These are phyloP conservation scores for Raffaelea arxii DNA, from an alignment of 2,329 filamentous ascomycete species.

Conservation along the genomic window DNA sequence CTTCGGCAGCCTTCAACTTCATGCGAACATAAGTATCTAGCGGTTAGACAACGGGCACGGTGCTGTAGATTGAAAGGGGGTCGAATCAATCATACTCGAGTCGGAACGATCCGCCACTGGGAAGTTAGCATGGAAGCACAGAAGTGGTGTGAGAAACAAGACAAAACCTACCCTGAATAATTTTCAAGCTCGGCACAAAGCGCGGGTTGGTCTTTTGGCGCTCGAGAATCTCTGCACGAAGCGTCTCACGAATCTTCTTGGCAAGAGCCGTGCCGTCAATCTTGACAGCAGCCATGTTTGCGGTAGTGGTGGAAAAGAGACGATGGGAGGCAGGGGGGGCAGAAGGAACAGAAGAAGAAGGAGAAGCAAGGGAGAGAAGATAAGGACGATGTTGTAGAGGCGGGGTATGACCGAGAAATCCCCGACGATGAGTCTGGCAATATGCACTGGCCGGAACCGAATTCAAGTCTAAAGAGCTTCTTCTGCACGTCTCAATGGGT, in stretches of 20 bases:
- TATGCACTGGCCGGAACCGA: too few species aligned
- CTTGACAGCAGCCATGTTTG: constrained; percentile 74
- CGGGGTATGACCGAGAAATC: neutral
- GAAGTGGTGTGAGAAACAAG: neutral
- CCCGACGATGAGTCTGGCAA: too few species aligned
- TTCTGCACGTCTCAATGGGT: too few species aligned
- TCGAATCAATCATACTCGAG: constrained; percentile 54
- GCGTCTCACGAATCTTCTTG: constrained; percentile 74
- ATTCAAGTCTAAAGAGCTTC: too few species aligned
- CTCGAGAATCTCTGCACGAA: constrained; percentile 71
- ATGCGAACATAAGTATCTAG: constrained; percentile 86
- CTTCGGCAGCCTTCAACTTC: constrained; percentile 94
- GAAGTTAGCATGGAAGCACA: constrained; percentile 1
- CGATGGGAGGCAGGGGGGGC: neutral
- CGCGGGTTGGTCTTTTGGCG: constrained; percentile 75
- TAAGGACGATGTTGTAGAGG: neutral
- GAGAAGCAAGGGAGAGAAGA: neutral
- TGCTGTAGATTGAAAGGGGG: neutral
- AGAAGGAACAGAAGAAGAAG: neutral
- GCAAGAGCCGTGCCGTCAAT: constrained; percentile 96
- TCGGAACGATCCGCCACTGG: constrained; percentile 86
- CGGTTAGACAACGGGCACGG: neutral
- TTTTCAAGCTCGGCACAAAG: constrained; percentile 83
- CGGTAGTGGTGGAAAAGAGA: constrained; percentile 37
- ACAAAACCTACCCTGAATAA: constrained; percentile 71